Conservation (phyloP, 495 filamentous ascomycete species). For the Filosporella fistucella region DNA sequence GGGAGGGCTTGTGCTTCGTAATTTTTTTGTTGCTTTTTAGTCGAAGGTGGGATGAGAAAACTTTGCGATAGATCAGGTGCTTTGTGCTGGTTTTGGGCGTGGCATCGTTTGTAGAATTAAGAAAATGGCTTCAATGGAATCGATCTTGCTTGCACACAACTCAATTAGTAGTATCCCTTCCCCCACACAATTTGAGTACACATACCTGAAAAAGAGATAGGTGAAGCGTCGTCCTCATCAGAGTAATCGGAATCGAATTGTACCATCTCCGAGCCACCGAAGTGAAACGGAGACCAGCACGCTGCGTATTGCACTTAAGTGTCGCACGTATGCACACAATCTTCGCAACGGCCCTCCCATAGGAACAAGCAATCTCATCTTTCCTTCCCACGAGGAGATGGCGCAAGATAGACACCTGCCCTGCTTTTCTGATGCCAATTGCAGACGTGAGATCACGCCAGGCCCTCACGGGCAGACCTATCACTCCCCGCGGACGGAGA, state of each 20-base stretch:
- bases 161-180: slow-evolving; percentile 27
- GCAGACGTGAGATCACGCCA: slow-evolving; percentile 89
- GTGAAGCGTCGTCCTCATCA: slow-evolving; percentile 79
- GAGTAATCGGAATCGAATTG: slow-evolving; percentile 99
- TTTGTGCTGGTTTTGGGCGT: too few species aligned
- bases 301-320: slow-evolving; percentile 99
- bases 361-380: slow-evolving; percentile 42
- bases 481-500: slow-evolving; percentile 31
- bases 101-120: too few species aligned
- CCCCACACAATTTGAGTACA: slow-evolving; percentile 16
- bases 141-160: not conserved
- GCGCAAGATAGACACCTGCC: slow-evolving; percentile 33
- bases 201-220: slow-evolving; percentile 54
- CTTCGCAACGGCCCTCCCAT: slow-evolving; percentile 92
- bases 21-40: too few species aligned
- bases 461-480: slow-evolving; percentile 83
- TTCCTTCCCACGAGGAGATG: slow-evolving; percentile 33
- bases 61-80: too few species aligned
- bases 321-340: slow-evolving; percentile 69
- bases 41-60: too few species aligned
- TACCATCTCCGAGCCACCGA: slow-evolving; percentile 45
- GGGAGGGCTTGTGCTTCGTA: too few species aligned
- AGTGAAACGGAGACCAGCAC: slow-evolving; percentile 50
- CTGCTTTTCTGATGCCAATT: slow-evolving; percentile 99
- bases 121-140: too few species aligned